These are phyloP conservation scores for Talaromyces sp. DNA, from an alignment of 2,329 filamentous ascomycete species.

Conservation along the genomic window DNA sequence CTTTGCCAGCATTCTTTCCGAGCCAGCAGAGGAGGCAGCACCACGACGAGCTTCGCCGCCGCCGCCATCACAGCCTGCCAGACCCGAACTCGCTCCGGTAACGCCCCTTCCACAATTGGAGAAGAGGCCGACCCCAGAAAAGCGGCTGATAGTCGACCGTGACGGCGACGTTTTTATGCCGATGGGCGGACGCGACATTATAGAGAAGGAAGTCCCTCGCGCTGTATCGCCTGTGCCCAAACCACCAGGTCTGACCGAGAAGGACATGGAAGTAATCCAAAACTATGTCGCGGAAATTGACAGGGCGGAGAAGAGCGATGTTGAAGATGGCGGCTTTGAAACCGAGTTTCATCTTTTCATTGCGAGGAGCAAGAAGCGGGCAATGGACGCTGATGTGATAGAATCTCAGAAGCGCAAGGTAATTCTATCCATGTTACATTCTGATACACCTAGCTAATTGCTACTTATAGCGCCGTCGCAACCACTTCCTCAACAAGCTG, in stretches of 20 bases:
- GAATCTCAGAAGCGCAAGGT: slow-evolving; percentile 63
- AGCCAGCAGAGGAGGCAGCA: slow-evolving; percentile 57
- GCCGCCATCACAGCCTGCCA: slow-evolving; percentile 10
- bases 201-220: slow-evolving; percentile 15
- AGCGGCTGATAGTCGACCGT: slow-evolving; percentile 17
- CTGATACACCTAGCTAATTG: slow-evolving; percentile 9
- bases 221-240: slow-evolving; percentile 37
- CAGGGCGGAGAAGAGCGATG: slow-evolving; percentile 51
- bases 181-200: slow-evolving; percentile 21
- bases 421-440: slow-evolving; percentile 33
- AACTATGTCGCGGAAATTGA: slow-evolving; percentile 58
- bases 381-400: slow-evolving; percentile 57
- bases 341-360: slow-evolving; percentile 50
- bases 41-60: slow-evolving; percentile 45
- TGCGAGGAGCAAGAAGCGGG: slow-evolving; percentile 59
- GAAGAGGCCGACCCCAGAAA: slow-evolving; percentile 23
- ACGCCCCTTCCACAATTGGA: slow-evolving; percentile 25
- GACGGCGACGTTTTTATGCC: slow-evolving; percentile 15
- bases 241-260: slow-evolving; percentile 51
- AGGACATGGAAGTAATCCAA: slow-evolving; percentile 66
- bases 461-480: slow-evolving; percentile 51
- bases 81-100: slow-evolving; percentile 20
- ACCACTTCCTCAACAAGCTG: slow-evolving; percentile 52
- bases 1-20: slow-evolving; percentile 89
- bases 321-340: slow-evolving; percentile 49